A percentile compares a stretch with the other conserved stretches of the same genome.
These are phyloP conservation scores for Rhizophlyctis rosea DNA, from an alignment of 192 early-diverging fungal species.

Conservation along the genomic window DNA sequence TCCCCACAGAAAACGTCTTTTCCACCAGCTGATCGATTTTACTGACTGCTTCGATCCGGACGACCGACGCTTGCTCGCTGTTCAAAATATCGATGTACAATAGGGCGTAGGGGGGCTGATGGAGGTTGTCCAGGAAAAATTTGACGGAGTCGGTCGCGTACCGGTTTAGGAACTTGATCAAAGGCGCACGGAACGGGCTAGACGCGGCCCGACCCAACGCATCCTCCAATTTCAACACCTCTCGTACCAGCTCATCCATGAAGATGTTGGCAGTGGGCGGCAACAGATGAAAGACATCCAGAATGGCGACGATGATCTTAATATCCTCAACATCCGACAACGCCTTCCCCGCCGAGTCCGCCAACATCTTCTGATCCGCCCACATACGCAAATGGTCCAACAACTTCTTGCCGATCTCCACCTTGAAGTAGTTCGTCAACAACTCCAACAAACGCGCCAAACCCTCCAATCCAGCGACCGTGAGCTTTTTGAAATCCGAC, in stretches of 20 bases:
- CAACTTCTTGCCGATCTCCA: conserved; percentile 96
- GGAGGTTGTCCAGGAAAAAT: conserved; percentile 72
- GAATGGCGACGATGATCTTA: conserved; percentile 89
- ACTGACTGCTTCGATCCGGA: conserved; percentile 28
- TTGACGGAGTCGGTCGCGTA: conserved; percentile 81
- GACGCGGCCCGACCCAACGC: conserved; percentile 76
- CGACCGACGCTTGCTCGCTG: conserved; percentile 14
- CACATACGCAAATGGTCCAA: conserved; percentile 92
- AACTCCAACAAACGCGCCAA: conserved; percentile 89
- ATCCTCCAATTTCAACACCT: conserved; percentile 83
- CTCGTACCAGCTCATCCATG: conserved; percentile 85
- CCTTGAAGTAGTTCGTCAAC: conserved; percentile 97
- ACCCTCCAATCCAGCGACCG: conserved; percentile 89
- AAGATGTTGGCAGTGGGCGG: conserved; percentile 89
- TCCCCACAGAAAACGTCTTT: conserved; percentile 20
- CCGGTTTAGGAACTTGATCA: conserved; percentile 88
- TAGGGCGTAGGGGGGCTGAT: conserved; percentile 38
- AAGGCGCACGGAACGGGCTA: conserved; percentile 88
- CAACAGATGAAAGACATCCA: conserved; percentile 90
- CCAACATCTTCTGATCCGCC: conserved; percentile 82
- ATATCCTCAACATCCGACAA: conserved; percentile 92
- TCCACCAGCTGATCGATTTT: conserved; percentile 29
- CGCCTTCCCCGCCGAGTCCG: conserved; percentile 75
- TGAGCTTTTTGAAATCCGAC: conserved; percentile 90
- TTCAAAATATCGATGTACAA: conserved; percentile 37